Evolutionary conservation across 768 basidiomycete species (phyloP).

Genomic region (Mycena indigotica): DNA sequence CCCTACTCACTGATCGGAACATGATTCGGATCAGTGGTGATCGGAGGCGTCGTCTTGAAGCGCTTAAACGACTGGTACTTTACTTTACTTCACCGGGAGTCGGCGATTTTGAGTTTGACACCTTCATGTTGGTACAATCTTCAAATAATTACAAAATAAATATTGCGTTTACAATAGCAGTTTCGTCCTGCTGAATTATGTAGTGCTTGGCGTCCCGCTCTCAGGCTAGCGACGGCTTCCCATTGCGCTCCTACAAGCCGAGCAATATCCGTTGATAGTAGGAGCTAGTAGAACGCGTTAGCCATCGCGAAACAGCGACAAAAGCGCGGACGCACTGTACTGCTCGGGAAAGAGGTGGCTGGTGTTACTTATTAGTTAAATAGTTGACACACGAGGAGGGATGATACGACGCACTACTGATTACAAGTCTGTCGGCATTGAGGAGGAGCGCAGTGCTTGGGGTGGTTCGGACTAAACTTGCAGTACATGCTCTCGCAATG

Average conservation of each 20-base stretch:
- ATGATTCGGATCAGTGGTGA: too few relatives aligned
- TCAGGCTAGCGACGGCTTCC: slow-evolving; percentile 15
- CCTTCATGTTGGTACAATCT: too few relatives aligned
- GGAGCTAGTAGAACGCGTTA: slow-evolving; percentile 36
- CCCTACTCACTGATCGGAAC: too few relatives aligned
- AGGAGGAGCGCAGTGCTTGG: slow-evolving; percentile 42
- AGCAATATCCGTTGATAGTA: slow-evolving; percentile 43
- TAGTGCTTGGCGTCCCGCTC: too few relatives aligned
- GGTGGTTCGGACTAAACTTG: slow-evolving; percentile 58
- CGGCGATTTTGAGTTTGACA: too few relatives aligned
- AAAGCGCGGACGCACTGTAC: slow-evolving; percentile 38
- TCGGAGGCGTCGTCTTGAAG: too few relatives aligned
- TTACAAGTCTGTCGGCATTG: slow-evolving; percentile 47
- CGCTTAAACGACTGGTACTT: too few relatives aligned
- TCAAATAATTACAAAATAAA: too few relatives aligned
- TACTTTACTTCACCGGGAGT: too few relatives aligned
- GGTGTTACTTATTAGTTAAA: slow-evolving; percentile 6
- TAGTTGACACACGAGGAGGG: slow-evolving; percentile 2
- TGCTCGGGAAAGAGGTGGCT: slow-evolving; percentile 51
- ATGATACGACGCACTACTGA: slow-evolving; percentile 52
- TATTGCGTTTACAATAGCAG: too few relatives aligned
- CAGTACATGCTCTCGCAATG: slow-evolving; percentile 48
- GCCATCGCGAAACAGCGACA: not conserved
- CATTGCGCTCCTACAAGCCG: slow-evolving; percentile 37
- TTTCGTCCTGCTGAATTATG: too few relatives aligned